Conservation (phyloP, 2,329 filamentous ascomycete species). For the Bipolaris sorokiniana region DNA sequence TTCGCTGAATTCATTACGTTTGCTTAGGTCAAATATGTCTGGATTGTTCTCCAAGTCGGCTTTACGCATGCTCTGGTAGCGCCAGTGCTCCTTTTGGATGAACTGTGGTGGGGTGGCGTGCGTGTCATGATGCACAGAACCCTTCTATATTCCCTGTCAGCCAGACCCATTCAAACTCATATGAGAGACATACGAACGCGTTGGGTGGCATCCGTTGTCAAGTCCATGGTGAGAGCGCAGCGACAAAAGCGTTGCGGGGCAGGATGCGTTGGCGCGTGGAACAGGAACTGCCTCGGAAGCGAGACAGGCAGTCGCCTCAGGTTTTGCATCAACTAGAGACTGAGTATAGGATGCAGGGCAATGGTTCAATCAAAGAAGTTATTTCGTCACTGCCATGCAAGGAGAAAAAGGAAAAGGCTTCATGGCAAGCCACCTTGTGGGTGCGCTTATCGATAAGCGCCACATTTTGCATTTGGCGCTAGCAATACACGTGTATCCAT, state of each 20-base stretch:
- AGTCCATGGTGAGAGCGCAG: slow-evolving; percentile 26
- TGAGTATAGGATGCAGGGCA: neutral
- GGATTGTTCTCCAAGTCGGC: slow-evolving; percentile 58
- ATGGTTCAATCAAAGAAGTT: neutral
- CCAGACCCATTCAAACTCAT: slow-evolving; percentile 24
- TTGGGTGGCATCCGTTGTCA: slow-evolving; percentile 33
- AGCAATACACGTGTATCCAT: no score
- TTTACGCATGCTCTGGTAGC: slow-evolving; percentile 66
- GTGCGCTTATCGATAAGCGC: slow-evolving; percentile 19
- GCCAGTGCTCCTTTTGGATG: slow-evolving; percentile 45
- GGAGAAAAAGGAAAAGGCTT: slow-evolving; percentile 5
- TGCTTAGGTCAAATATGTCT: slow-evolving; percentile 52
- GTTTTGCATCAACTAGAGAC: slow-evolving; percentile 6
- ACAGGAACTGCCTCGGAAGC: neutral
- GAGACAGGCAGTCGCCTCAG: slow-evolving; percentile 3
- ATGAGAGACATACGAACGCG: slow-evolving; percentile 43
- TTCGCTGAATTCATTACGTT: slow-evolving; percentile 41
- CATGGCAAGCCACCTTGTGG: neutral
- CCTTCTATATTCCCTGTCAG: slow-evolving; percentile 29
- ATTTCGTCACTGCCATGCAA: neutral
- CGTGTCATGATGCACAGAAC: slow-evolving; percentile 45
- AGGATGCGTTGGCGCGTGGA: neutral
- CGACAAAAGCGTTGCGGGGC: neutral
- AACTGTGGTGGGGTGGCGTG: slow-evolving; percentile 46
- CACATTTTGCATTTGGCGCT: neutral